Evolutionary conservation across 108 stramenopile species (phyloP), one percentile per base, ranked within the genome.

Genomic region (Pseudonitzschia multistriata): DNA sequence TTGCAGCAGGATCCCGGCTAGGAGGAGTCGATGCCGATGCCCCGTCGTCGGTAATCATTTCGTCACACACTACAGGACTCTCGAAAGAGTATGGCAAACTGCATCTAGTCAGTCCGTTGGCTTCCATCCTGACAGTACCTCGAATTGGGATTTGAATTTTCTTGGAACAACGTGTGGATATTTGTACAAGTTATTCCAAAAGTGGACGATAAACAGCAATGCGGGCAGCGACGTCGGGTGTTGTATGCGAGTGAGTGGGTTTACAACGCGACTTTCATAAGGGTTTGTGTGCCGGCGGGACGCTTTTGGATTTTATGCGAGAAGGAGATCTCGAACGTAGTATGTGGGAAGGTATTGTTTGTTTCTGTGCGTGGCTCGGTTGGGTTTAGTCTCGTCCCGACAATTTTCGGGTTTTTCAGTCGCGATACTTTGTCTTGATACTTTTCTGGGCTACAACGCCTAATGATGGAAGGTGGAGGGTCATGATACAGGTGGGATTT

Each of bases 71-170:
- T 13, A 35, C 28, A 33, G 33, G 19, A 33, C n/a, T 15, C 31
- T 33, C 31, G 0, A 59, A 30, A 1, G 35, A 33, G 31, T 0
- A 0, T 8, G 57, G 57, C 6, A 34, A 33, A 33, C n/a, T 35
- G 35, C 34, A 33, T 33, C 35, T 59, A 10, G 57, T n/a, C 35
- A 59, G 11, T 59, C 57, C 57, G 0, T 59, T 59, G 15, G 57
- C 57, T 34, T 59, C 57, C 57, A 59, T 59, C 10, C 3, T 59
- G 42, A 17, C 11, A 10, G 8, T 45, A 45, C 11, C 42, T 45
- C 17, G 15, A 10, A 45, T 3, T 1, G 11, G 17, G 13, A 17
- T 2, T 10, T 3, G 42, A 45, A 17, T 6, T 17, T 13, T 45
- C 42, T 45, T 10, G 11, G n/a, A n/a, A n/a, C 42, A 10, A 10